Conservation (phyloP, 164 flowering plant species). For the Umbellularia californica region DNA sequence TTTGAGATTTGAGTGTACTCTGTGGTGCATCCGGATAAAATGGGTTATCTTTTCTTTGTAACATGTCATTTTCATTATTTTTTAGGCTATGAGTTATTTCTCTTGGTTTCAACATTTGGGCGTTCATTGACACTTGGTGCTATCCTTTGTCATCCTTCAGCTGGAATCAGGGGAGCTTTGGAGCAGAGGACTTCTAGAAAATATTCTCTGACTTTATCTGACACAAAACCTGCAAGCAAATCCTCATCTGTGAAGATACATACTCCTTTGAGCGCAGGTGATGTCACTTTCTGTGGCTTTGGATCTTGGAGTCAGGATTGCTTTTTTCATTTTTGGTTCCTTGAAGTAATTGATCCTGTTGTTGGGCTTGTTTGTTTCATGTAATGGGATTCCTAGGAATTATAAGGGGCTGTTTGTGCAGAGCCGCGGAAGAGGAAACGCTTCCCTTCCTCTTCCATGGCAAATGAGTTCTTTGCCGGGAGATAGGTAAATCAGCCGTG, state of each 20-base stretch:
- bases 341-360: neutral
- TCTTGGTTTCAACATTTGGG: neutral
- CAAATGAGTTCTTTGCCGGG: no score
- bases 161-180: slow-evolving; percentile 8
- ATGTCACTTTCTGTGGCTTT: neutral
- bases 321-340: neutral
- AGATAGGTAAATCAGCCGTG: no score
- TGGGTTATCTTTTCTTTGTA: no score
- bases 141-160: slow-evolving; percentile 2
- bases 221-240: slow-evolving; percentile 37
- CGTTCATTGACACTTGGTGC: neutral
- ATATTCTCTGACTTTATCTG: slow-evolving; percentile 39
- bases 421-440: no score
- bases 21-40: no score
- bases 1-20: no score
- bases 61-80: neutral
- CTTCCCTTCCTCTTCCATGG: no score
- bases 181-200: slow-evolving; percentile 26
- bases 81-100: neutral
- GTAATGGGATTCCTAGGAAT: no score
- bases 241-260: slow-evolving; percentile 38
- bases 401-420: no score
- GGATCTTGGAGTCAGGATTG: neutral
- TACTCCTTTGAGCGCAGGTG: slow-evolving; percentile 46
- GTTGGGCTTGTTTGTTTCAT: no score